Evolutionary conservation across 2,329 filamentous ascomycete species (phyloP).

Genomic region (Zymoseptoria pseudotritici): DNA sequence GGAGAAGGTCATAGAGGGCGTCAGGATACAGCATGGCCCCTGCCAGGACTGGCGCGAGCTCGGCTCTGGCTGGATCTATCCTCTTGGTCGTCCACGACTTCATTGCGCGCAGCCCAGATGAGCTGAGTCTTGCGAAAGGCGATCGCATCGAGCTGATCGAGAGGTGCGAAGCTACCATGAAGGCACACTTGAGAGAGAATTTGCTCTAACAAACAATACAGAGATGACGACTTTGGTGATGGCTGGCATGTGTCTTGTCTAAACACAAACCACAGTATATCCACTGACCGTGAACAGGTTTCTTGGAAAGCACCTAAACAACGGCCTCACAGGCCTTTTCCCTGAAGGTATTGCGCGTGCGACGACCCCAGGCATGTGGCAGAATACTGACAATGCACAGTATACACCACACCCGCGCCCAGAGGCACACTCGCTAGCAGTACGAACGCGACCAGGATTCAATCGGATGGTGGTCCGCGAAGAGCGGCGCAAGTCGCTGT

Average conservation of each 20-base stretch:
- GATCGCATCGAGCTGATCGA: constrained; percentile 78
- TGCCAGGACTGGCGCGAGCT: constrained; percentile 16
- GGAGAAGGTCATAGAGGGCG: neutral
- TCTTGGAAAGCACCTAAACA: constrained; percentile 64
- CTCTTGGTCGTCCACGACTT: constrained; percentile 79
- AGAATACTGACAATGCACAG: constrained; percentile 23
- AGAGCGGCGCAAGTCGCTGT: constrained; percentile 13
- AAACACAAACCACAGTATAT: neutral
- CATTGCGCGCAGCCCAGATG: constrained; percentile 80
- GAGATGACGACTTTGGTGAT: constrained; percentile 79
- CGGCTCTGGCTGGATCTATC: constrained; percentile 32
- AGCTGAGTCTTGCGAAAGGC: constrained; percentile 79
- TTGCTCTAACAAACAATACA: constrained; percentile 2
- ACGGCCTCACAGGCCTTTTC: constrained; percentile 69
- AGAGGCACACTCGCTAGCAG: constrained; percentile 26
- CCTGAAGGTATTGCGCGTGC: constrained; percentile 59
- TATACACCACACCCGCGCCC: constrained; percentile 34
- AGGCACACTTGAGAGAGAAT: neutral
- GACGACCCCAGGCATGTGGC: neutral
- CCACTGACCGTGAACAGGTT: constrained; percentile 42
- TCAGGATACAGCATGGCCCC: neutral
- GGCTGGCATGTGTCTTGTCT: constrained; percentile 42
- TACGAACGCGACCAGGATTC: constrained; percentile 10
- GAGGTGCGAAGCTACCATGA: constrained; percentile 34
- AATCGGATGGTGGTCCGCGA: constrained; percentile 12